Conservation (phyloP, 2,329 filamentous ascomycete genomes). For the Xylaria hypoxylon region DNA sequence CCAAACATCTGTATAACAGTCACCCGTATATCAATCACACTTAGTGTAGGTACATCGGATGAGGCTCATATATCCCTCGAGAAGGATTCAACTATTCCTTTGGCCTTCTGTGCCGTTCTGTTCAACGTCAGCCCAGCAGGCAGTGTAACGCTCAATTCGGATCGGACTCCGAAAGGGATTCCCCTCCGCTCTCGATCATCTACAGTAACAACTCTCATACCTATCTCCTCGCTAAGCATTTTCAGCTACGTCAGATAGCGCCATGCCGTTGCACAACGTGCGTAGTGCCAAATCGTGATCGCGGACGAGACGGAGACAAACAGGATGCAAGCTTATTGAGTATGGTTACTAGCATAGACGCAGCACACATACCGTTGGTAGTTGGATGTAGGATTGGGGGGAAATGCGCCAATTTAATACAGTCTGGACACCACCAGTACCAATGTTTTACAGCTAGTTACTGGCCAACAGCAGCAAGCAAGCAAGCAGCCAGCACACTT, state of each 20-base stretch:
- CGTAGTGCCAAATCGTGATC: not conserved
- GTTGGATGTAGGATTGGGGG: not conserved
- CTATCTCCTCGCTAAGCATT: not conserved
- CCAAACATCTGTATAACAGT: not conserved
- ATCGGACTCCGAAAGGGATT: slow-evolving; percentile 32
- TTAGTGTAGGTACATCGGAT: slow-evolving; percentile 2
- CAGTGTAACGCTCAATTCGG: slow-evolving; percentile 30
- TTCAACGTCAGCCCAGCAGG: slow-evolving; percentile 15
- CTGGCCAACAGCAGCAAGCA: not conserved
- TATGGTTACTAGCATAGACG: no score
- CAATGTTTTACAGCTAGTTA: not conserved
- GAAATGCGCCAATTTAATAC: no score
- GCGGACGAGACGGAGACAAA: no score
- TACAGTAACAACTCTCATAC: not conserved
- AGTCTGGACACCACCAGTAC: no score
- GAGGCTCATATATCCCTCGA: slow-evolving; percentile 23
- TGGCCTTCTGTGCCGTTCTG: not conserved
- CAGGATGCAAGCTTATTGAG: no score
- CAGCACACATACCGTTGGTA: no score
- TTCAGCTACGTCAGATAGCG: not conserved
- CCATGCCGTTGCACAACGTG: not conserved
- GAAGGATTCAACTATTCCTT: slow-evolving; percentile 4
- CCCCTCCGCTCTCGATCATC: not conserved
- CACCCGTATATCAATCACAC: not conserved
- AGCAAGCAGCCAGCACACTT: slow-evolving; percentile 9